These are phyloP conservation scores for Lachancea dasiensis DNA, from an alignment of 805 yeast genomes.

Conservation along the genomic window DNA sequence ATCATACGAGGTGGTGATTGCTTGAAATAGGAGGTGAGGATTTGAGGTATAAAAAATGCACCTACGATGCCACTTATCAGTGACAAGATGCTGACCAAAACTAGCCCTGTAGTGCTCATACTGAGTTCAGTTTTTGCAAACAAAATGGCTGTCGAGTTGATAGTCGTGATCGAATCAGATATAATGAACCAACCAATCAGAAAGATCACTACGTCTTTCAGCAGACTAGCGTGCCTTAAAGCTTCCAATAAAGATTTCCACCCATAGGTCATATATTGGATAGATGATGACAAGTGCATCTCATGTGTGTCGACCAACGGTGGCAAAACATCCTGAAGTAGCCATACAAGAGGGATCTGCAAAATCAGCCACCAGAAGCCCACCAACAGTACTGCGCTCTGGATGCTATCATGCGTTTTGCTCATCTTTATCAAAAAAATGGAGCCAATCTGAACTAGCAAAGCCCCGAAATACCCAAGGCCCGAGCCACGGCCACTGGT, in stretches of 20 bases:
- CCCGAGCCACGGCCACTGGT: constrained; percentile 70
- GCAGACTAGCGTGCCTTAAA: constrained; percentile 49
- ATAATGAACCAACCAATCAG: constrained; percentile 70
- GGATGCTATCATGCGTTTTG: constrained; percentile 33
- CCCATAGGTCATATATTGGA: constrained; percentile 46
- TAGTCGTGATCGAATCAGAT: constrained; percentile 70
- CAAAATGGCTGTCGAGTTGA: constrained; percentile 70
- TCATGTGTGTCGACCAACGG: constrained; percentile 2
- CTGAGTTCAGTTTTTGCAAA: constrained; percentile 66
- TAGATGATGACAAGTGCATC: constrained; percentile 7
- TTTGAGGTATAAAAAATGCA: constrained; percentile 50
- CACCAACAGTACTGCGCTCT: constrained; percentile 54
- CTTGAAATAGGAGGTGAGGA: constrained; percentile 33
- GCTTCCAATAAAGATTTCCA: constrained; percentile 55
- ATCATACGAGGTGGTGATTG: constrained; percentile 45
- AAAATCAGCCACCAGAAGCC: constrained; percentile 76
- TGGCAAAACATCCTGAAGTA: constrained; percentile 33
- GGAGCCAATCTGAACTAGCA: constrained; percentile 57
- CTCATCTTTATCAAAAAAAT: constrained; percentile 41
- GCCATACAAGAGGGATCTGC: constrained; percentile 52
- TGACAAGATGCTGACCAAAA: constrained; percentile 57
- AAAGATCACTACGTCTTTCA: constrained; percentile 62
- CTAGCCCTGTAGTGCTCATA: constrained; percentile 63
- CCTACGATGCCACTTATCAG: constrained; percentile 66
- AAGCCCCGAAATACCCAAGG: constrained; percentile 61